Evolutionary conservation across 441 rosid species (phyloP).

Genomic region (Corymbia citriodora): DNA sequence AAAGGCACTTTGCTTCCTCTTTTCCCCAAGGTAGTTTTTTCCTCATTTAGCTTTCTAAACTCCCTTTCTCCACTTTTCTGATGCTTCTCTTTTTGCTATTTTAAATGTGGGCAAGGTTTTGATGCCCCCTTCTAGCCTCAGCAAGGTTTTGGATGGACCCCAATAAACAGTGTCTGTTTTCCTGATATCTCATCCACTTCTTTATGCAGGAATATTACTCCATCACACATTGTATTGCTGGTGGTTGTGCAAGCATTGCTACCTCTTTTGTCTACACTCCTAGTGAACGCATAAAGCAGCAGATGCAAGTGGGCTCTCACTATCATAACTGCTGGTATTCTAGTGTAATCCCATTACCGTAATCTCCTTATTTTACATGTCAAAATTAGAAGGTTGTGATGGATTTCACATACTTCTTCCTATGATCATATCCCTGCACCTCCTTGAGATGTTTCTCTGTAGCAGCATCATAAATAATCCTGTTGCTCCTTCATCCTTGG

Average conservation of each 20-base stretch:
- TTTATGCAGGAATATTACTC: conserved; percentile 64
- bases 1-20: conserved; percentile 77
- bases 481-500: not conserved
- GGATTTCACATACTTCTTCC: not conserved
- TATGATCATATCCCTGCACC: not conserved
- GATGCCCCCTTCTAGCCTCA: not conserved
- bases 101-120: not conserved
- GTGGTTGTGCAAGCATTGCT: conserved; percentile 89
- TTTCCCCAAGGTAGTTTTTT: conserved; percentile 54
- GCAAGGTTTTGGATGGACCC: not conserved
- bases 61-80: not conserved
- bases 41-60: not conserved
- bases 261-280: conserved; percentile 92
- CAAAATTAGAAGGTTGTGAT: not conserved
- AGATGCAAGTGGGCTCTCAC: conserved; percentile 89
- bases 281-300: conserved; percentile 90
- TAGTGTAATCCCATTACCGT: not conserved
- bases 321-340: conserved; percentile 78
- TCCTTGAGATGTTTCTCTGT: not conserved
- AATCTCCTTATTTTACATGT: not conserved
- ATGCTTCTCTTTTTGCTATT: not conserved
- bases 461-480: not conserved
- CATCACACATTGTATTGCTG: conserved; percentile 79
- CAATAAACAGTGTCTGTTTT: not conserved
- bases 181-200: not conserved